Evolutionary conservation across 2,329 filamentous ascomycete species (phyloP).

Genomic region (Fusarium acutatum): DNA sequence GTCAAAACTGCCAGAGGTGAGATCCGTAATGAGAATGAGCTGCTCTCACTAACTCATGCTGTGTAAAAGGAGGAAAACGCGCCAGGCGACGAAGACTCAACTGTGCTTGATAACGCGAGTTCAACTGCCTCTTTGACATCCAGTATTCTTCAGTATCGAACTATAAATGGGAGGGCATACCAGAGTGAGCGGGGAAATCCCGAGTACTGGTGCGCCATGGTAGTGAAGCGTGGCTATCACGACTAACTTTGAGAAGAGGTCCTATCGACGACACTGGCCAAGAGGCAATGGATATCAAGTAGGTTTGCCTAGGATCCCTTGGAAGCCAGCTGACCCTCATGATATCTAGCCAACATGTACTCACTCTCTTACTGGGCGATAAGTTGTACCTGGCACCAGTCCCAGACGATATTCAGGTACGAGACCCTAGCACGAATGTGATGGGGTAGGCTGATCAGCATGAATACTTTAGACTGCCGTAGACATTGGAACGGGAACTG

Average conservation of each 20-base stretch:
- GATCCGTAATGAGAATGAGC: accelerated
- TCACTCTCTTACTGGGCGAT: background rate
- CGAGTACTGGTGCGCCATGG: background rate
- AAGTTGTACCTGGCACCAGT: background rate
- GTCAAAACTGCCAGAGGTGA: background rate
- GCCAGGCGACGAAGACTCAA: background rate
- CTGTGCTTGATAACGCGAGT: background rate
- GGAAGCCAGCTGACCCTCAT: accelerated
- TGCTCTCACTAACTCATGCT: accelerated
- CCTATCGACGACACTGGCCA: background rate
- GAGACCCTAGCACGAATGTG: accelerated
- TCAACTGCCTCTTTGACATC: background rate
- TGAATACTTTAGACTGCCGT: background rate
- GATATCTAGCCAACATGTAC: background rate
- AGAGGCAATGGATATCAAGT: conserved; percentile 14
- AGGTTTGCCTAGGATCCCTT: accelerated
- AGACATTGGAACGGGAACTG: conserved; percentile 6
- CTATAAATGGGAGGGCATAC: background rate
- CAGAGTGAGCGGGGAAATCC: background rate
- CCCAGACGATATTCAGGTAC: background rate
- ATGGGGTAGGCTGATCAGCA: accelerated
- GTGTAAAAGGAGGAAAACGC: background rate
- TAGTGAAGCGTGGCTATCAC: accelerated
- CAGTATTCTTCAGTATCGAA: background rate
- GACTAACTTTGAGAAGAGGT: background rate